Evolutionary conservation across 2,329 filamentous ascomycete genomes (phyloP), one percentile per base, ranked within the genome.

Genomic region (Nemania diffusa): DNA sequence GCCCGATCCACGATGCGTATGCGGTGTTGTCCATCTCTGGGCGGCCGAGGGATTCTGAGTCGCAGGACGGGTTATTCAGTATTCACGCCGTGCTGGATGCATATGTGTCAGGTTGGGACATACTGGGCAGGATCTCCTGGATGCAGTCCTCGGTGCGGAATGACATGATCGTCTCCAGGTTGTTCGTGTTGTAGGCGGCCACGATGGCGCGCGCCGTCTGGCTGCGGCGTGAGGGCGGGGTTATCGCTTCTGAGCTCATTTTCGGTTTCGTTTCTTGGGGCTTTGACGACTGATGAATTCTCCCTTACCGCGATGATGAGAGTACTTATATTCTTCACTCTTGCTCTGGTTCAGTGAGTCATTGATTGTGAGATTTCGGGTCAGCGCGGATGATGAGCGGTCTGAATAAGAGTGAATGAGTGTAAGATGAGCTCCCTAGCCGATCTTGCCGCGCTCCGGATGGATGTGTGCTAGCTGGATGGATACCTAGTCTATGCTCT

Each of bases 121-220:
- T 68, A 71, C 69, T 50, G 2, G 69, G 69, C 2, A 71, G 29
- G 3, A 69, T 32, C 22, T 65, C 50, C 5, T 51, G 42, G 4
- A 63, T 26, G 46, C 67, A 67, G 24, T 69, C 62, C 11, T 63
- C 56, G 24, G 57, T 29, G 27, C 64, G 69, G 15, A 55, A 13
- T 8, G 57, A 58, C 64, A 71, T 66, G 50, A 71, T 66, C 13
- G 46, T 53, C 2, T 65, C 57, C 7, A 68, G 20, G 2, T 48
- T 34, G 64, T 58, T 64, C 26, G 29, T 56, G 48, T 69, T 69
- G 56, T 60, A 71, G n/a, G 67, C 42, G 3, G 68, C 64, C 34
- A 69, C n/a, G 17, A 65, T 20, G 5, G 57, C 59, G 51, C 67
- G 44, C 4, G 68, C 67, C 1, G 69, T 67, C 57, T 67, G 58